Evolutionary conservation across 176 grass and related monocot species (phyloP).

Genomic region (Stipa capillata): DNA sequence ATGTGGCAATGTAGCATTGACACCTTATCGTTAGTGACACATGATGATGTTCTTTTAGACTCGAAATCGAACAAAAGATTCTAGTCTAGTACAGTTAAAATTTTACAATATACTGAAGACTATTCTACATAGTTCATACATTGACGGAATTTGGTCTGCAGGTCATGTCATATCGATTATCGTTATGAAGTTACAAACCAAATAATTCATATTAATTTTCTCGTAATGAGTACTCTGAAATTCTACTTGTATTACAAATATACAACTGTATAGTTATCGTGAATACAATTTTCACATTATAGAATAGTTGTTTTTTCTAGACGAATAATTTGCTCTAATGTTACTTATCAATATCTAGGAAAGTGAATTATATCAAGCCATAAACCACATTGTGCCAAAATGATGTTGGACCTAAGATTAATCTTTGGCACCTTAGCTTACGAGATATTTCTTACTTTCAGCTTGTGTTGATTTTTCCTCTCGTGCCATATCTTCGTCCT

Average conservation of each 20-base stretch:
- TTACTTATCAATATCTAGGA: background rate
- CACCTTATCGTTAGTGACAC: background rate
- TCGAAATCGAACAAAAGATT: background rate
- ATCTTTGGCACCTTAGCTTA: constrained; percentile 2
- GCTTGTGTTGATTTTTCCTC: background rate
- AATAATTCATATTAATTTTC: background rate
- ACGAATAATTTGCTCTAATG: background rate
- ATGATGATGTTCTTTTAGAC: background rate
- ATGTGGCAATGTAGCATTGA: background rate
- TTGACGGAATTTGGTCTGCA: background rate
- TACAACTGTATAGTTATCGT: background rate
- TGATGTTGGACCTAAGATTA: background rate
- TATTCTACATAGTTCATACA: background rate
- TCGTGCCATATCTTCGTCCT: background rate
- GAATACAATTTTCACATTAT: background rate
- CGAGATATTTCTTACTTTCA: constrained; percentile 29
- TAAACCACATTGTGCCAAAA: background rate
- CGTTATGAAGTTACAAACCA: background rate
- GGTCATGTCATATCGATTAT: background rate
- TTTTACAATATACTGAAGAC: background rate
- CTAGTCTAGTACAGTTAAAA: background rate
- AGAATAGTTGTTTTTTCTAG: background rate
- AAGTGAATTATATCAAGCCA: background rate
- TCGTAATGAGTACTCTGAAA: constrained; percentile 1
- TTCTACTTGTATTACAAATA: background rate